These are phyloP conservation scores for Cicer pinnatifidum DNA, from an alignment of 306 rosid species.

Conservation along the genomic window DNA sequence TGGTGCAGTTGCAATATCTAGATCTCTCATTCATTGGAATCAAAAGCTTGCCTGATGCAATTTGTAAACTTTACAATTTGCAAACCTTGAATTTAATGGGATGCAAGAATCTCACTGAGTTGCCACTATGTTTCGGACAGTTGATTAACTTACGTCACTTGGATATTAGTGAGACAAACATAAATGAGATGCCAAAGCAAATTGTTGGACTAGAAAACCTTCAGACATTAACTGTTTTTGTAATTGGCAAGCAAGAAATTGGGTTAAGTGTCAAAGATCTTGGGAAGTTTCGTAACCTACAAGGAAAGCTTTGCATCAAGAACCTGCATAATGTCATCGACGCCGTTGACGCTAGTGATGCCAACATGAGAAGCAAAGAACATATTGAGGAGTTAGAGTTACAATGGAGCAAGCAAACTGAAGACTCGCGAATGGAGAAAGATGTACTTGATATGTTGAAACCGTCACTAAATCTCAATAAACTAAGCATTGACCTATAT, in stretches of 20 bases:
- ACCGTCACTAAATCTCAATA: not conserved
- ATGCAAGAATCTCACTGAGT: not conserved
- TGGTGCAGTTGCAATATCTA: conserved; percentile 13
- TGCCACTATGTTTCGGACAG: not conserved
- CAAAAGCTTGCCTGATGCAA: not conserved
- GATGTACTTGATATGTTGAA: conserved; percentile 9
- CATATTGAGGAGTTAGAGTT: not conserved
- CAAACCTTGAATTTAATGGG: not conserved
- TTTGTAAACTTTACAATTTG: not conserved
- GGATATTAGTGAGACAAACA: fast-evolving
- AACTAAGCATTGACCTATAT: not conserved
- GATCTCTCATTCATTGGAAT: not conserved
- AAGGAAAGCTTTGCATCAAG: not conserved
- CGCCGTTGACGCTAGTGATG: not conserved
- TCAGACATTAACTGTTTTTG: conserved; percentile 3
- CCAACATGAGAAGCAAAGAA: not conserved
- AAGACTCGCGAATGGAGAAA: not conserved
- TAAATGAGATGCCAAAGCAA: conserved; percentile 2
- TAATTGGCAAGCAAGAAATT: not conserved
- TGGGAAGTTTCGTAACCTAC: not conserved
- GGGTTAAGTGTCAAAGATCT: not conserved
- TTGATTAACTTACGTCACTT: conserved; percentile 4
- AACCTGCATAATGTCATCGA: conserved; percentile 11
- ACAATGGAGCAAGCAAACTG: not conserved
- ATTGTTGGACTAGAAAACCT: not conserved